phyloP scores from a whole-genome alignment of 225 moss, liverwort and hornwort species.

The Pleurozium schreberi region DNA sequence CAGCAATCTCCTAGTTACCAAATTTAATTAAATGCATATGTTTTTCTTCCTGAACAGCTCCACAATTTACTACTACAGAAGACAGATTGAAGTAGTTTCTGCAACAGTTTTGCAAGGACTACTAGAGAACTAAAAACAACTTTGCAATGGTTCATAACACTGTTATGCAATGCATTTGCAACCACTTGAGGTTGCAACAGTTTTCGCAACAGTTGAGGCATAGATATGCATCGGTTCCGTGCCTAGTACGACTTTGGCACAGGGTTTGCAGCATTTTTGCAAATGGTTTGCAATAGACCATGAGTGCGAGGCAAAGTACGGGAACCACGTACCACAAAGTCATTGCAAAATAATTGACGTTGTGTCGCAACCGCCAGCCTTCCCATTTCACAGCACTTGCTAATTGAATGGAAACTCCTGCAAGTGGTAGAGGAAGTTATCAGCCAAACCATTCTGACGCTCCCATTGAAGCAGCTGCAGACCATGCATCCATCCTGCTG shows the following conservation, averaged over 20 bases:
- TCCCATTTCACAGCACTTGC: too few species aligned
- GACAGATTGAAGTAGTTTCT: background rate
- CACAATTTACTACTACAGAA: background rate
- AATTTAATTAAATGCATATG: background rate
- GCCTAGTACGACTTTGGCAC: background rate
- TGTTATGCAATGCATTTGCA: background rate
- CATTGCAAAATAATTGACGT: background rate
- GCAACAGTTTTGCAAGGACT: background rate
- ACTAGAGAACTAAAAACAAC: background rate
- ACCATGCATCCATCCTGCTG: slow-evolving; percentile 48
- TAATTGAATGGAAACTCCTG: background rate
- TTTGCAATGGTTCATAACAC: background rate
- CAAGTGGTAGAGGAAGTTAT: slow-evolving; percentile 61
- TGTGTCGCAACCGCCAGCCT: background rate
- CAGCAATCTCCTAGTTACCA: background rate
- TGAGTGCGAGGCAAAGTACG: background rate
- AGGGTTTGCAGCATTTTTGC: background rate
- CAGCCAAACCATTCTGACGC: slow-evolving; percentile 61
- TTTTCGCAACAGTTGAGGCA: background rate
- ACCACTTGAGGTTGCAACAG: background rate
- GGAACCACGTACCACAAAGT: background rate
- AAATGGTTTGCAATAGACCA: background rate
- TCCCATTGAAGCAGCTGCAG: slow-evolving; percentile 63
- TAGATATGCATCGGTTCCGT: background rate
- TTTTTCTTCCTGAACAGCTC: background rate